These are phyloP conservation scores for Lojkania enalia DNA, from an alignment of 2,329 filamentous ascomycete genomes.

Conservation along the genomic window DNA sequence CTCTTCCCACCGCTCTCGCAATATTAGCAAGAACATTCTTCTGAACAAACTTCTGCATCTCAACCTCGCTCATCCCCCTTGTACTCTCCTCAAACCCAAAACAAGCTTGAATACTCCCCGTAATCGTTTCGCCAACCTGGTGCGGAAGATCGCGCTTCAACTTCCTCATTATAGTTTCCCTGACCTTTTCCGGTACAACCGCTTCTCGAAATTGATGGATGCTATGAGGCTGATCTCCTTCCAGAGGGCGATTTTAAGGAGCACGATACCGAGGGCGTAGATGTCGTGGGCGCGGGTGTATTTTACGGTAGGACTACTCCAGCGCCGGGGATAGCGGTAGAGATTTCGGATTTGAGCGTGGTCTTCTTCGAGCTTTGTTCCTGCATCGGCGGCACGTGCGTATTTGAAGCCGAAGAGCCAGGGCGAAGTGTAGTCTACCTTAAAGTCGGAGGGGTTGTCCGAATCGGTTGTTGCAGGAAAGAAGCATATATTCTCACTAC, in stretches of 20 bases:
- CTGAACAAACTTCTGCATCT: background rate
- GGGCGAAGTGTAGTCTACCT: no score
- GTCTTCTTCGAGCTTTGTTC: background rate
- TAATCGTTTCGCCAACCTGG: background rate
- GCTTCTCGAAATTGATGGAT: background rate
- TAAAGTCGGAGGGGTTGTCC: background rate
- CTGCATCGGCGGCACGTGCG: background rate
- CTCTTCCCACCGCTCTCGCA: background rate
- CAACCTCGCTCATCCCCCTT: background rate
- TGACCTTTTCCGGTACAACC: background rate
- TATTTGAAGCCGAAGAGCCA: constrained; percentile 1
- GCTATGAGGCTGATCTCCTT: background rate
- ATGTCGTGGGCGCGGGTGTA: background rate
- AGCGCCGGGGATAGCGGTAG: background rate
- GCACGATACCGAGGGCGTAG: background rate
- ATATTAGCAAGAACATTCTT: background rate
- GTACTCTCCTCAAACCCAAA: constrained; percentile 1
- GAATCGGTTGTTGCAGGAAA: background rate
- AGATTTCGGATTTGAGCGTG: background rate
- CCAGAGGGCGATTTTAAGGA: background rate
- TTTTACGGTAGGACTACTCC: background rate
- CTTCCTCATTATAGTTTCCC: background rate
- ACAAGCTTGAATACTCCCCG: background rate
- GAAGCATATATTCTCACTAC: background rate
- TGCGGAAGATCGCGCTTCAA: constrained; percentile 1